Evolutionary conservation across 768 basidiomycete genomes (phyloP).

Genomic region (Lactarius hatsudake): DNA sequence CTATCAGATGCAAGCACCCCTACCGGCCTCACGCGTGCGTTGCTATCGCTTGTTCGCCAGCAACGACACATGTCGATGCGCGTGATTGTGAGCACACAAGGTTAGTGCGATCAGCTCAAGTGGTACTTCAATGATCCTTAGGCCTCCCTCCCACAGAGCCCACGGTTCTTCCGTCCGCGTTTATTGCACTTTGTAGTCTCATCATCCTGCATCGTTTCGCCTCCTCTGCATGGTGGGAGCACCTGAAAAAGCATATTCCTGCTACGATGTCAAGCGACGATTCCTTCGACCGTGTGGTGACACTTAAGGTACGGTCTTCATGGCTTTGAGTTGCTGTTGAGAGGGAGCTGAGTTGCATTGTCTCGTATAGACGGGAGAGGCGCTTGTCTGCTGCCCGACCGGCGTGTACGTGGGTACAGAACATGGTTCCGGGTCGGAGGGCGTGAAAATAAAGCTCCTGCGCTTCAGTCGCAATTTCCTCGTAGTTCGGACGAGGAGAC

Average conservation of each 20-base stretch:
- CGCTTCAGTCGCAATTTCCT: conserved; percentile 59
- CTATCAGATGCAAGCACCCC: conserved; percentile 46
- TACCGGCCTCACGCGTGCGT: conserved; percentile 54
- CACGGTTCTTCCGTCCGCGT: conserved; percentile 63
- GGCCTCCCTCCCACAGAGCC: conserved; percentile 50
- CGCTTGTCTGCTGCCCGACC: conserved; percentile 65
- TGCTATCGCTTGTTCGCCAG: conserved; percentile 60
- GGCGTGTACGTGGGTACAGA: conserved; percentile 44
- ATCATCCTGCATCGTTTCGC: conserved; percentile 72
- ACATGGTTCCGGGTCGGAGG: conserved; percentile 17
- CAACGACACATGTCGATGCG: conserved; percentile 73
- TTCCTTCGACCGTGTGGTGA: conserved; percentile 65
- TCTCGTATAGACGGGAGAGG: conserved; percentile 59
- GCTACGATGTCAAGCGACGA: conserved; percentile 57
- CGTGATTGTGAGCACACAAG: conserved; percentile 73
- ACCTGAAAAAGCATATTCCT: conserved; percentile 63
- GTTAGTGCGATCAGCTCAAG: conserved; percentile 33
- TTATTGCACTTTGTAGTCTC: conserved; percentile 65
- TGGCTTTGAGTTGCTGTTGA: neutral
- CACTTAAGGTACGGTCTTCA: conserved; percentile 48
- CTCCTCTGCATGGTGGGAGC: conserved; percentile 73
- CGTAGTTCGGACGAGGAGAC: conserved; percentile 56
- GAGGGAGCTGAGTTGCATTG: conserved; percentile 4
- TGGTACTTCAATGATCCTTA: neutral
- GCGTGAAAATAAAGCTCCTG: conserved; percentile 29